Evolutionary conservation across 768 basidiomycete species (phyloP), one percentile per base, ranked within the genome.

Genomic region (Leccinum incarnatum): DNA sequence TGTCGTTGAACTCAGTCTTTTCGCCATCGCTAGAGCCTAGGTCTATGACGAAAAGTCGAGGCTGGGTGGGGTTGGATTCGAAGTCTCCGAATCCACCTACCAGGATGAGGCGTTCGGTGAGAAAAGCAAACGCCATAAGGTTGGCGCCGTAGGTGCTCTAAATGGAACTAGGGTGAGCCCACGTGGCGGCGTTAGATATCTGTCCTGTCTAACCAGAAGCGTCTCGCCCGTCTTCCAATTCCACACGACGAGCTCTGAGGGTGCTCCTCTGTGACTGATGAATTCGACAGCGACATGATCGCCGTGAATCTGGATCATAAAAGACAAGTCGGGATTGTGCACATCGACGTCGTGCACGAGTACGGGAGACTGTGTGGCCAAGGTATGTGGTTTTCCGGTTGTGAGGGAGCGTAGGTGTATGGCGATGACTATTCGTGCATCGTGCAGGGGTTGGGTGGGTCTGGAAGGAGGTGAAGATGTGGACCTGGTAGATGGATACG

Each of bases 151-250:
- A 65, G 3, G 79, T 60, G 42, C 57, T 55, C 70, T 72, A 42
- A 21, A 51, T 30, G 46, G 30, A 27, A 34, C 40, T 23, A 27
- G 30, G 5, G 21, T 60, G 30, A 66, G 48, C 53, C 9, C 34
- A 52, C 23, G 17, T 48, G 46, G 40, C 52, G 46, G 40, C 12
- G 5, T 10, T 14, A 46, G 12, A 51, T 19, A 45, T 10, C 42
- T 19, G 10, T 19, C 21, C 11, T 15, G 21, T 74, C 81, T 75
- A 64, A 89, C 87, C 61, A 80, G 58, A 62, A 83, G 67, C 7
- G 75, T 66, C 10, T 69, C 63, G 6, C 84, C 84, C 4, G 80
- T 83, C 65, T 81, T 82, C 88, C 87, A 89, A 55, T 89, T 79
- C 86, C 85, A 89, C 21, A 86, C 72, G 23, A 80, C 71, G 12